Evolutionary conservation across 352 stramenopile species (phyloP), one percentile per base, ranked within the genome.

Genomic region (Peronospora tabacina): DNA sequence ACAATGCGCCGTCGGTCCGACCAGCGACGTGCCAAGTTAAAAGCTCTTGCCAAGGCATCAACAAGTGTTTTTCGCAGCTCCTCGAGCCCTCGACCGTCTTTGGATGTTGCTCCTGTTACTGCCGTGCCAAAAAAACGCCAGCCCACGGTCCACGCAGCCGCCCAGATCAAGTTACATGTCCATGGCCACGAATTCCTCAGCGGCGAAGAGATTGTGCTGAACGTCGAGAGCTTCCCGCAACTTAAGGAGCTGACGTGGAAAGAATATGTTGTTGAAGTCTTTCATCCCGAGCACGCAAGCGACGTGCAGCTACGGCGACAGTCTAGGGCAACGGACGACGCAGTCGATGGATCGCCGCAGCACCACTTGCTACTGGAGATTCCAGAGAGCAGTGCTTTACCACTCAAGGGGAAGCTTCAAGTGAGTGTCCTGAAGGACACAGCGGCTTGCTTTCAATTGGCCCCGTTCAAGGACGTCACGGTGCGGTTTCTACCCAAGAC

Each of bases 381-480:
- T 19, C 77, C 77, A 9, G 60, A 81, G 45, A 84, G 54, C 59
- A 86, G 68, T 38, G 66, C 73, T 12, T 68, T 68, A 29, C 80
- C 79, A 12, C 51, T 90, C 22, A 83, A 85, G 26, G 82, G 80
- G 16, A 90, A 88, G 38, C 71, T 87, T 55, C 75, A 90, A 36
- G 68, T 90, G 19, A 90, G 77, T 49, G 77, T 93, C 15, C 53
- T 90, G n/a, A 88, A 86, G 42, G 82, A 93, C 55, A 88, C 74
- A 9, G 79, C 82, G 0, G 67, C 72, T 2, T 63, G 75, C 37
- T 90, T 93, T 44, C 68, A 85, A 37, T 55, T 93, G 42, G 75
- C 66, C 29, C 62, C 78, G 10, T 88, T 88, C 44, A 82, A 90
- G 45, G 77, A 90, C 49, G 82, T 90, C 43, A 85, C 82, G 36